Conservation (phyloP, 768 basidiomycete species). For the Hypholoma fasciculare region DNA sequence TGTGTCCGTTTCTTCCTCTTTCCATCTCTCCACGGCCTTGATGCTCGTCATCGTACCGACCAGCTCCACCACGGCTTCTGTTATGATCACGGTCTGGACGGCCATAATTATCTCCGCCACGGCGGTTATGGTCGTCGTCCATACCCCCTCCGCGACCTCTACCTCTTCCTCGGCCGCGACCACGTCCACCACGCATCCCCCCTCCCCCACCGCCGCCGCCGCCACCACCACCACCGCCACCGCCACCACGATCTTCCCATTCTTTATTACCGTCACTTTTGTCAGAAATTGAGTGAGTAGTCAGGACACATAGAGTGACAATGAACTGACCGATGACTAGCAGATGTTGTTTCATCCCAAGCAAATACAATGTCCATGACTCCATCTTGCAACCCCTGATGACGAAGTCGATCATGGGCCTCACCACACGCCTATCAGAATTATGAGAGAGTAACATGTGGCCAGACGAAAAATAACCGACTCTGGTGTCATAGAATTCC, state of each 20-base stretch:
- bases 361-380: slow-evolving; percentile 86
- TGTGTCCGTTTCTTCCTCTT: slow-evolving; percentile 19
- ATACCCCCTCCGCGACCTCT: slow-evolving; percentile 42
- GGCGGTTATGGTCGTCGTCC: slow-evolving; percentile 47
- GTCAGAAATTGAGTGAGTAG: not conserved
- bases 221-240: slow-evolving; percentile 29
- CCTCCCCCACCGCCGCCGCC: slow-evolving; percentile 36
- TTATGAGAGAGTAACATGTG: not conserved
- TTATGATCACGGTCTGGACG: slow-evolving; percentile 49
- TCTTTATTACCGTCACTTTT: slow-evolving; percentile 42
- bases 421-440: slow-evolving; percentile 65
- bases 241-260: slow-evolving; percentile 42
- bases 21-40: slow-evolving; percentile 27
- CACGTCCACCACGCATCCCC: slow-evolving; percentile 38
- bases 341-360: slow-evolving; percentile 71
- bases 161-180: slow-evolving; percentile 40
- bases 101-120: slow-evolving; percentile 44
- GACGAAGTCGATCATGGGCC: slow-evolving; percentile 78
- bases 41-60: slow-evolving; percentile 45
- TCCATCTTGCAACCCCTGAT: slow-evolving; percentile 81
- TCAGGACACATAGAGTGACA: not conserved
- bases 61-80: slow-evolving; percentile 33
- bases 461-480: slow-evolving; percentile 29
- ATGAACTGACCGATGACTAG: slow-evolving; percentile 31
- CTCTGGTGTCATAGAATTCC: slow-evolving; percentile 92